Evolutionary conservation across 2,329 filamentous ascomycete species (phyloP).

Genomic region (Fusarium palustre): DNA sequence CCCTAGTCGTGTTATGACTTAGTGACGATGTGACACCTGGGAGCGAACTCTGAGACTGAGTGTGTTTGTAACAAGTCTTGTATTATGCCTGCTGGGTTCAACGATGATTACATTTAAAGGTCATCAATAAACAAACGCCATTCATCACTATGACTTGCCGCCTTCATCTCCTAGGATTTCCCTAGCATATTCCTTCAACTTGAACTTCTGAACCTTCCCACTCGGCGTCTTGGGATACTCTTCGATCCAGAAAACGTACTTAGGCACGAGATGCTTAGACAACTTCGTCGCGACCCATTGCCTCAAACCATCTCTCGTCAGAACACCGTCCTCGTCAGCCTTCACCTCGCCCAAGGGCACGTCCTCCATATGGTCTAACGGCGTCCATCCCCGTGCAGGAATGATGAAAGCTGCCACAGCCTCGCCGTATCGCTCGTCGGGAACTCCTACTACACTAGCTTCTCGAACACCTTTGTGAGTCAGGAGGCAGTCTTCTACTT

Average conservation of each 20-base stretch:
- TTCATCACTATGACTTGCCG: slow-evolving; percentile 9
- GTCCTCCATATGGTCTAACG: slow-evolving; percentile 40
- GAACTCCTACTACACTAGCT: slow-evolving; percentile 84
- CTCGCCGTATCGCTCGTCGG: slow-evolving; percentile 87
- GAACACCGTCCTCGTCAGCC: slow-evolving; percentile 41
- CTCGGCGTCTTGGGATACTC: slow-evolving; percentile 95
- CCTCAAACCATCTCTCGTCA: slow-evolving; percentile 71
- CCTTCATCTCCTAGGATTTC: slow-evolving; percentile 47
- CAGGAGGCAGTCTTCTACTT: slow-evolving; percentile 90
- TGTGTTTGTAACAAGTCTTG: background rate
- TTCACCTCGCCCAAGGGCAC: slow-evolving; percentile 29
- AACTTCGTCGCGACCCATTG: slow-evolving; percentile 78
- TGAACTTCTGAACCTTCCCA: slow-evolving; percentile 97
- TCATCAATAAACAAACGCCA: background rate
- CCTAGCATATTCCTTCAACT: slow-evolving; percentile 74
- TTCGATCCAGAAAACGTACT: slow-evolving; percentile 87
- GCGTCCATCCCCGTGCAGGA: slow-evolving; percentile 50
- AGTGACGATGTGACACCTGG: background rate
- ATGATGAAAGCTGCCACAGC: slow-evolving; percentile 87
- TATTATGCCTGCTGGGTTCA: background rate
- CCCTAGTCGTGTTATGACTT: background rate
- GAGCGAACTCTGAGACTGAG: background rate
- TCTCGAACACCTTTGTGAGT: slow-evolving; percentile 77
- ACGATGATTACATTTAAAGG: background rate
- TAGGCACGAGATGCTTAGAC: slow-evolving; percentile 83